Conservation (phyloP, 2,329 filamentous ascomycete genomes). For the Penicillium freii region DNA sequence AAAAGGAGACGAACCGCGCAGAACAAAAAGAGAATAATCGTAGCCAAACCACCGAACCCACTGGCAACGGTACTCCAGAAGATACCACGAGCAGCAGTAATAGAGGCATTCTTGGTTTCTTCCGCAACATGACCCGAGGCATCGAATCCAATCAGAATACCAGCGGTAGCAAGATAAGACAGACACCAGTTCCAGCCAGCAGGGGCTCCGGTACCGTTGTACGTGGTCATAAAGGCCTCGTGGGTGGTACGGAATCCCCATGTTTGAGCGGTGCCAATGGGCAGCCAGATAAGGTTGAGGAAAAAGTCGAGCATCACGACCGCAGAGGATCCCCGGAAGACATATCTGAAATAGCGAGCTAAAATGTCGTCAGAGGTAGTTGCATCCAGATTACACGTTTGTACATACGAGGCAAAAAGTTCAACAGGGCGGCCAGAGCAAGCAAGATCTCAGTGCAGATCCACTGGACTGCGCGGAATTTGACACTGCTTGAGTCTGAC, state of each 20-base stretch:
- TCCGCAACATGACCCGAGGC: slow-evolving; percentile 61
- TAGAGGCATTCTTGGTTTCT: slow-evolving; percentile 58
- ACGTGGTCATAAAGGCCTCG: slow-evolving; percentile 61
- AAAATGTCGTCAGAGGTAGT: slow-evolving; percentile 6
- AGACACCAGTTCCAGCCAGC: slow-evolving; percentile 63
- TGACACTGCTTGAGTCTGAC: slow-evolving; percentile 52
- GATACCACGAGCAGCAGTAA: slow-evolving; percentile 58
- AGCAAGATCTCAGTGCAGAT: slow-evolving; percentile 55
- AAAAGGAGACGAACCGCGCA: slow-evolving; percentile 40
- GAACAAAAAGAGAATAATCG: slow-evolving; percentile 60
- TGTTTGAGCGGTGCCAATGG: slow-evolving; percentile 55
- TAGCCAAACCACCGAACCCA: slow-evolving; percentile 54
- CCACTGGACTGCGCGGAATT: slow-evolving; percentile 62
- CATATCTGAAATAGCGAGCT: slow-evolving; percentile 29
- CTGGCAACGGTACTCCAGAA: slow-evolving; percentile 61
- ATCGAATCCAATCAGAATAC: slow-evolving; percentile 61
- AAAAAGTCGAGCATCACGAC: slow-evolving; percentile 59
- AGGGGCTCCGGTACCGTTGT: slow-evolving; percentile 57
- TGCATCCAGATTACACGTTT: background rate
- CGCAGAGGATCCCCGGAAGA: slow-evolving; percentile 52
- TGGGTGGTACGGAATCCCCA: slow-evolving; percentile 59
- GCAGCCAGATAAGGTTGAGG: slow-evolving; percentile 61
- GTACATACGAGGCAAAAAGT: slow-evolving; percentile 51
- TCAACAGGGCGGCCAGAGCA: slow-evolving; percentile 50
- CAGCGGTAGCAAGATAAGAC: slow-evolving; percentile 60